Conservation (phyloP, 305 asterid genomes). For the Solanum chacoense region DNA sequence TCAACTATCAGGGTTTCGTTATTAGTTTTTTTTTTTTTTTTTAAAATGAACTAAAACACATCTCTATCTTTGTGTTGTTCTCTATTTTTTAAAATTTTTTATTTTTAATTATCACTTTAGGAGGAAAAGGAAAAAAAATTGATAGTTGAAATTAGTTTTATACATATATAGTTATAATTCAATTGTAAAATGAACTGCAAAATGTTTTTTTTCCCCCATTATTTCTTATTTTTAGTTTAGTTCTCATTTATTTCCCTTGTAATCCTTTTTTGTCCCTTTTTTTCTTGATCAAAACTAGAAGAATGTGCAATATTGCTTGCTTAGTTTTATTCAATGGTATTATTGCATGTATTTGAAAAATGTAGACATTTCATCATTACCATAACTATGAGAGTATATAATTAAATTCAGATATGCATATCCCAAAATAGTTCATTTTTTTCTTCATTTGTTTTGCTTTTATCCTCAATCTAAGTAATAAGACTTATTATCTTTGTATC, state of each 20-base stretch:
- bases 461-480: neutral
- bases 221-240: too few relatives aligned
- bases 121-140: neutral
- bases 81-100: too few relatives aligned
- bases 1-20: neutral
- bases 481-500: neutral
- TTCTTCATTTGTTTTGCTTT: neutral
- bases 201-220: neutral
- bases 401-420: neutral
- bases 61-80: neutral
- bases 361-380: neutral
- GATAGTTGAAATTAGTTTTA: neutral
- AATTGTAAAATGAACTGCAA: neutral
- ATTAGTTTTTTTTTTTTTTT: too few relatives aligned
- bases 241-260: neutral
- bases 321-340: neutral
- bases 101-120: neutral
- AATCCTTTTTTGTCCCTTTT: neutral
- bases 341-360: constrained; percentile 12
- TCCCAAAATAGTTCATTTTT: neutral
- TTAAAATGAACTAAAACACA: neutral
- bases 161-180: neutral
- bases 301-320: neutral
- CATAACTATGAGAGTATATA: neutral
- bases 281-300: neutral